Evolutionary conservation across 1,139 yeast genomes (phyloP), one percentile per base, ranked within the genome.

Genomic region (Schizosaccharomyces versatilis): DNA sequence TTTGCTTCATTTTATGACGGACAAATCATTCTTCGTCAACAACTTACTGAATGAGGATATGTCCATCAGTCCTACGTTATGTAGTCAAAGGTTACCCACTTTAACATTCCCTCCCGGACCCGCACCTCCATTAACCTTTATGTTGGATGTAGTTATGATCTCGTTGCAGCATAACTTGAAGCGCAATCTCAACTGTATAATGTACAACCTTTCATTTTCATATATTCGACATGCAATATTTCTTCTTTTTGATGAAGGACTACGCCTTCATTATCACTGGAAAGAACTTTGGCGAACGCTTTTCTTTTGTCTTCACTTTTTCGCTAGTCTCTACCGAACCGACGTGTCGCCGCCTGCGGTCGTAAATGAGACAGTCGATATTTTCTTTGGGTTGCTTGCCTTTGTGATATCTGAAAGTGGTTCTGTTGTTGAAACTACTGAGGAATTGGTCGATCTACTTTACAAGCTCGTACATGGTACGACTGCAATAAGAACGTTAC

Each of bases 191-290:
- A 44, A 14, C 32, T 5, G 38, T 44, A 17, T 36, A 24, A 44
- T 44, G n/a, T 44, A 44, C 32, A 5, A 19, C 15, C 32, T 44
- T 8, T 44, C 19, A 14, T 32, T 44, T 44, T 17, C 38, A 8
- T 24, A 19, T 44, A 7, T 44, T 6, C 38, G 32, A 19, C 19
- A 32, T 19, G 19, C 49, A 19, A 17, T 44, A 7, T 14, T 36
- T 44, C 32, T 32, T 7, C 14, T 44, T 5, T 32, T 12, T 3
- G 38, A 44, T 9, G 32, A 44, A 14, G 36, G 12, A 8, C 10
- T 44, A 24, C 49, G 49, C 12, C 14, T 44, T 32, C 38, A 44
- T 7, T 44, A 44, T 44, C 49, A 44, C 32, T 44, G 49, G 49
- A 24, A 8, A 7, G 49, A 44, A 32, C 49, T 44, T 44, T 44